These are phyloP conservation scores for Platanthera zijinensis DNA, from an alignment of 106 monocot species.

Conservation along the genomic window DNA sequence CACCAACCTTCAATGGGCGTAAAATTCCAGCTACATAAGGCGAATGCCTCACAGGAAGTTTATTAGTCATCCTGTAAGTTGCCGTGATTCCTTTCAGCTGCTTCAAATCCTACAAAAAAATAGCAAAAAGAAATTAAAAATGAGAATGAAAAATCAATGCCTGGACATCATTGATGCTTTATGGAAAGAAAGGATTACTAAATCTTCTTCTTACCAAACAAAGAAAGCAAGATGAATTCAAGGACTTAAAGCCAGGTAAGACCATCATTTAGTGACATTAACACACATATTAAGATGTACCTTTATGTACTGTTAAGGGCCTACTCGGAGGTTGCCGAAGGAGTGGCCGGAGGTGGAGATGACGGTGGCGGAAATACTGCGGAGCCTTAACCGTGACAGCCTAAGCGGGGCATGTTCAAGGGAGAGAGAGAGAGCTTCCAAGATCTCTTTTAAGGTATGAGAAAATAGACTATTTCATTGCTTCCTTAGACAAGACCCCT, in stretches of 20 bases:
- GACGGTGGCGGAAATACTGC: too few species aligned
- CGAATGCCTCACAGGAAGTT: constrained; percentile 90
- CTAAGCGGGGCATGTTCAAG: too few species aligned
- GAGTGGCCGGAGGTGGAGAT: too few species aligned
- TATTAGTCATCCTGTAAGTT: constrained; percentile 90
- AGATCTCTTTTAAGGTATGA: too few species aligned
- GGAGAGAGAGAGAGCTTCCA: too few species aligned
- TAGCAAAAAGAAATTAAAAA: constrained; percentile 1
- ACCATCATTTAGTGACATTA: neutral
- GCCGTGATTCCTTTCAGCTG: constrained; percentile 90
- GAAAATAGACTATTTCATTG: too few species aligned
- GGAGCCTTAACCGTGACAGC: too few species aligned
- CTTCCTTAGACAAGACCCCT: too few species aligned
- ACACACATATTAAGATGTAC: neutral
- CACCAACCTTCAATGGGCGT: constrained; percentile 66
- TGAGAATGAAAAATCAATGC: neutral
- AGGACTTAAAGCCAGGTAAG: neutral
- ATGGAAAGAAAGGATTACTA: neutral
- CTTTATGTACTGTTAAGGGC: neutral
- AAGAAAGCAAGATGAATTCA: neutral
- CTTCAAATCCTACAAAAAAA: constrained; percentile 59
- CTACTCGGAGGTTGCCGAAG: too few species aligned
- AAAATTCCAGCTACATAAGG: constrained; percentile 79
- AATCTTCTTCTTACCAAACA: neutral
- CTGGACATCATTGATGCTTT: neutral